Conservation (phyloP, 2,329 filamentous ascomycete genomes). For the Paecilomyces variotii region DNA sequence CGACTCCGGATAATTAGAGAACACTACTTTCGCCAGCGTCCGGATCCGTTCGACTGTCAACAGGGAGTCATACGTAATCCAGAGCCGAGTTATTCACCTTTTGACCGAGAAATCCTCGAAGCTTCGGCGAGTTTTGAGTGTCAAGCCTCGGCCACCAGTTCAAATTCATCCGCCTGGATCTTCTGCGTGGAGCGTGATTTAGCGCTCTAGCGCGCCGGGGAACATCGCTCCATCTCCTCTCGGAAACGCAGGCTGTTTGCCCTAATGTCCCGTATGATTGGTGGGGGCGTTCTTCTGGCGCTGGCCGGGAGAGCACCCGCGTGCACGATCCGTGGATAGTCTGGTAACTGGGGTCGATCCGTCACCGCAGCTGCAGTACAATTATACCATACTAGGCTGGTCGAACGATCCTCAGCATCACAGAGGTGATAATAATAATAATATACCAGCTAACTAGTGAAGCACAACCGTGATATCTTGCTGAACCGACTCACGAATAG, state of each 20-base stretch:
- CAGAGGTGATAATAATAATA: neutral
- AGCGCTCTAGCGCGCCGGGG: neutral
- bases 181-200: neutral
- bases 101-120: neutral
- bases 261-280: neutral
- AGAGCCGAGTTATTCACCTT: neutral
- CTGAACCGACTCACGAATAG: neutral
- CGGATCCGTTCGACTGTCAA: neutral
- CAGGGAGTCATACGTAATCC: neutral
- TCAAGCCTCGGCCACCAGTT: neutral
- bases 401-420: neutral
- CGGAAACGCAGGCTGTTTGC: neutral
- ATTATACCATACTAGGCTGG: neutral
- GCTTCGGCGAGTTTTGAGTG: neutral
- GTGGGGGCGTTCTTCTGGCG: neutral
- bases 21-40: neutral
- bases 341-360: neutral
- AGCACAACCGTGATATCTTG: neutral
- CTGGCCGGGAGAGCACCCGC: neutral
- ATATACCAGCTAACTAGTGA: neutral
- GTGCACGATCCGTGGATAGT: neutral
- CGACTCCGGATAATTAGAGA: neutral
- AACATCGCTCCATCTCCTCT: neutral
- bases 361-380: neutral
- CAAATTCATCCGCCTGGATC: neutral